Evolutionary conservation across 768 basidiomycete species (phyloP), one percentile per base, ranked within the genome.

Genomic region (Mycena rebaudengoi): DNA sequence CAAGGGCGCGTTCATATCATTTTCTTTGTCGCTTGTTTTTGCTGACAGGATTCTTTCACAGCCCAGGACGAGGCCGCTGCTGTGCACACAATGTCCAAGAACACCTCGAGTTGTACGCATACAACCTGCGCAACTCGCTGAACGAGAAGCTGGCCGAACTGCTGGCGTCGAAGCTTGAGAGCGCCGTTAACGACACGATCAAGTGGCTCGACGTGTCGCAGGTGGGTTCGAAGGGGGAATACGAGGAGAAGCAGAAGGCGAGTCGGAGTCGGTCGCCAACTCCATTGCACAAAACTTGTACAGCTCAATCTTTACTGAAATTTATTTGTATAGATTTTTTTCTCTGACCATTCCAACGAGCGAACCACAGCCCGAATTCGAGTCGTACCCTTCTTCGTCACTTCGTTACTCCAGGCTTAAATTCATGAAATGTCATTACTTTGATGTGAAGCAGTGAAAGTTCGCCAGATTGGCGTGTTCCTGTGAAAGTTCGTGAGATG

Each of bases 51-150:
- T 26, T 48, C 28, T 39, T 50, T 58, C 67, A 20, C 50, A 79
- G 77, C 76, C 60, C 81, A 83, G 78, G 82, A 83, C 58, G 83
- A 83, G 68, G 83, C 75, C 21, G 85, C 84, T 20, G 80, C 83
- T 28, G 70, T 76, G 29, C 82, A 83, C 56, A 84, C 85, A 75
- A 64, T 75, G 43, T 73, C 86, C 68, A 87, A 87, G 83, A 89
- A 88, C 80, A 82, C 46, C 80, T 89, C 71, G 87, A 89, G 77
- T 85, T 84, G 20, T 88, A 86, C 78, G 74, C 86, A 33, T 89
- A 88, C 83, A 86, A 85, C 75, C 82, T 89, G 70, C 82, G 85
- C 71, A 83, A 86, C 78, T 84, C 86, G 55, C 64, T 87, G 59
- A 75, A 75, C 64, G 83, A 85, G 69, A n/a, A n/a, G n/a, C n/a